These are phyloP conservation scores for Chlamydomonas eustigma DNA, from an alignment of 139 green algal genomes.

Conservation along the genomic window DNA sequence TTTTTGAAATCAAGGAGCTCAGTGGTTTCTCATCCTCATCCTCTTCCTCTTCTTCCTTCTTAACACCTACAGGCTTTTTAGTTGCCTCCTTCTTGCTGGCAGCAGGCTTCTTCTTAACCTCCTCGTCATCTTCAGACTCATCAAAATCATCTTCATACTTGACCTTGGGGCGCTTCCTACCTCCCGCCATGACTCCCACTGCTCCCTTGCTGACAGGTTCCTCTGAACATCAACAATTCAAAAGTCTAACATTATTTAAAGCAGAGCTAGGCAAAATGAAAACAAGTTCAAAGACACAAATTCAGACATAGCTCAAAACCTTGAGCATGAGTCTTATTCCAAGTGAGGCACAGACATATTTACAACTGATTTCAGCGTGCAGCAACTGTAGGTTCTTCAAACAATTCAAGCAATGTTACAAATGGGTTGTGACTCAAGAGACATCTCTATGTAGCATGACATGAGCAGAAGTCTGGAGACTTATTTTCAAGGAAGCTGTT, in stretches of 20 bases:
- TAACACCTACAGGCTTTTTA: not conserved
- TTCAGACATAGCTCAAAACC: not conserved
- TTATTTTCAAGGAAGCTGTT: too few species aligned
- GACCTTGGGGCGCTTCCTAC: not conserved
- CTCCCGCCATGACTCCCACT: not conserved
- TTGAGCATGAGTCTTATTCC: not conserved
- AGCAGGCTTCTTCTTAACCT: not conserved
- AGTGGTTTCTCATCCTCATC: not conserved
- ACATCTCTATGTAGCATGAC: too few species aligned
- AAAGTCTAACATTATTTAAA: not conserved
- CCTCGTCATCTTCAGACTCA: not conserved
- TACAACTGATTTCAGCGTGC: too few species aligned
- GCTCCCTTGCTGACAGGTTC: not conserved
- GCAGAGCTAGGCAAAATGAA: not conserved
- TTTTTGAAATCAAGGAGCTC: not conserved
- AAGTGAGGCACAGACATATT: too few species aligned
- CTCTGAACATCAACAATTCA: too few species aligned
- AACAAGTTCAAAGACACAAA: not conserved
- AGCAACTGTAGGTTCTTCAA: too few species aligned
- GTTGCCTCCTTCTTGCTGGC: not conserved
- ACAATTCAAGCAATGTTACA: too few species aligned
- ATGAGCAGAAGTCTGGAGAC: too few species aligned
- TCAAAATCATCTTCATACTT: not conserved
- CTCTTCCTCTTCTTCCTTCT: not conserved
- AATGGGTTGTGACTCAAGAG: too few species aligned